Base-by-base conservation (phyloP, 139 green algal genomes). In the Dunaliella sp. region DNA sequence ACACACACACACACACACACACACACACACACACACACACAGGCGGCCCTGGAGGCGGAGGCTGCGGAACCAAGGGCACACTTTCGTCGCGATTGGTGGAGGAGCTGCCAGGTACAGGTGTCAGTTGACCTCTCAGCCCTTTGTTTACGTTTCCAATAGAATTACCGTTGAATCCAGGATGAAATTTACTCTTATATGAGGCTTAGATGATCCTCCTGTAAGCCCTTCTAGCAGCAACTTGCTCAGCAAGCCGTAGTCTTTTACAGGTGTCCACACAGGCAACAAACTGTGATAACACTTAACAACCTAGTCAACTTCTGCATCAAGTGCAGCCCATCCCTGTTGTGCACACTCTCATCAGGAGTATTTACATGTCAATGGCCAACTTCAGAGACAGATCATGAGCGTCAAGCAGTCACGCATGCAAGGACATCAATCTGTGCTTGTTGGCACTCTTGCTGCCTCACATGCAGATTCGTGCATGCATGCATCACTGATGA, bases 51-150 rank as follows among this genome's bases (percentile, higher is more conserved):
- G 48, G 16, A 7, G 7, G 48, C 48, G 16, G 48, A 65, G 48
- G 48, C 48, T 65, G 48, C 48, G 16, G 48, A 65, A 16, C 48
- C 48, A 16, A 65, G 16, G 16, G 48, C 48, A 7, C 48, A 65
- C 16, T 83, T 83, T 36, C 3, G 36, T 2, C 79, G 79, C 36
- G 79, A 83, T 35, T 83, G 79, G 79, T 35, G 79, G 24, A 35
- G 36, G 3, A 35, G 3, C 12, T 83, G 79, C 79, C 79, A 83
- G 79, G 79, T 83, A 36, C 77, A 82, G 3, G 2, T 22, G 38
- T 38, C 74, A 35, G 3, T 21, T 3, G 26, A 35, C 3, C 74
- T 3, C 74, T 30, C 33, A 16, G 7, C 22, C 3, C 74, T n/a
- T 21, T 21, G 74, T 3, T 33, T 80, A 30, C 74, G 21, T 30